Base-by-base conservation (phyloP, 306 rosid genomes). In the Prunus campanulata region DNA sequence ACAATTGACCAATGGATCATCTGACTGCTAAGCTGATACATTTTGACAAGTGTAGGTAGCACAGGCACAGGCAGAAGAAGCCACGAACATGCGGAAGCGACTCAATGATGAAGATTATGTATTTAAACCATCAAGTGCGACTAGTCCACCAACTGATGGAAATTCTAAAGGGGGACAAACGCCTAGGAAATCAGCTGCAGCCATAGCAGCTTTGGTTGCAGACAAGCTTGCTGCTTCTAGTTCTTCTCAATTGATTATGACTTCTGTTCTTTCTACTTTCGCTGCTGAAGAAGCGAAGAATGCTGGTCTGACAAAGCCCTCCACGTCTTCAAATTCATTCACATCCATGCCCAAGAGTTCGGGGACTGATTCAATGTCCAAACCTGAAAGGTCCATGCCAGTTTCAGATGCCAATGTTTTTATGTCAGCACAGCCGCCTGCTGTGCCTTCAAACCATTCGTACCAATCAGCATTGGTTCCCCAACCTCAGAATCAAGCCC, bases 161-260 rank as follows among this genome's bases (percentile, higher is more conserved):
- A 81, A 84, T 70, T 75, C 85, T 48, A 86, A 79, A 29, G 61
- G 88, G 1, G 93, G 84, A 56, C 87, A 78, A 60, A 72, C 83
- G 52, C 81, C 80, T 60, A 82, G 68, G 81, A 93, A 88, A 83
- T 91, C 98, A 27, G 89, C 98, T 71, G 93, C 98, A 70, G 90
- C 89, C 78, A 88, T 93, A 70, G 98, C 98, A 25, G 98, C 98
- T 0, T 86, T 84, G 88, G 96, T 93, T 78, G 97, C 98, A 1
- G 98, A 91, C 85, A 93, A 84, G 94, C 98, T 93, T 52, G 78
- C 97, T 20, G 96, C 98, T 77, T 93, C 98, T 44, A 88, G 87
- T 74, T 93, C 98, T 50, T 93, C 97, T 69, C 98, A 93, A 60
- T 69, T 91, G 85, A 93, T 93, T 72, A 93, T 93, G 97, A 55